Evolutionary conservation across 768 basidiomycete species (phyloP).

Genomic region (Tulasnella sp.): DNA sequence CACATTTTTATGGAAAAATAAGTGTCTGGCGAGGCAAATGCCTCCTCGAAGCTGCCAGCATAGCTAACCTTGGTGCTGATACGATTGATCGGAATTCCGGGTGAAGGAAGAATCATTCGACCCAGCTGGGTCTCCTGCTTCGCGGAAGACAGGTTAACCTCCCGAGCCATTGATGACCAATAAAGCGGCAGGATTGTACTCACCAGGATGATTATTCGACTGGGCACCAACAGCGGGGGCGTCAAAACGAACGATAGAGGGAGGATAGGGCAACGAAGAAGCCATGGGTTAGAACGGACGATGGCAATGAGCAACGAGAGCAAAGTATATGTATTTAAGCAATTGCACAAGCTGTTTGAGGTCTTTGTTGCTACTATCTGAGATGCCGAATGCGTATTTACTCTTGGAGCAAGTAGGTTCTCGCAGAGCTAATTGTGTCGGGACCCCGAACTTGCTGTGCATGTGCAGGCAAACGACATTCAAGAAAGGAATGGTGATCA

Average conservation of each 20-base stretch:
- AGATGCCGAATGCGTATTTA: neutral
- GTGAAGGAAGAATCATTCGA: neutral
- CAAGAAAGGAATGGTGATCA: neutral
- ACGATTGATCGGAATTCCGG: neutral
- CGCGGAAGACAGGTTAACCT: no score
- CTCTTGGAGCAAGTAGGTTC: neutral
- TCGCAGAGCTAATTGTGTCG: neutral
- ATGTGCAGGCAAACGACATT: neutral
- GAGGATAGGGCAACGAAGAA: no score
- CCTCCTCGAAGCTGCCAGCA: neutral
- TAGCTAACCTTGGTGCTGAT: neutral
- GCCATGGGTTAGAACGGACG: no score
- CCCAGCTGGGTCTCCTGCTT: neutral
- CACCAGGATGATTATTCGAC: no score
- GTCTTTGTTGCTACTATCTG: neutral
- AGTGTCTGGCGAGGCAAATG: neutral
- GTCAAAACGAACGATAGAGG: no score
- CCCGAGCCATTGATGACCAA: no score
- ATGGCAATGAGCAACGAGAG: no score
- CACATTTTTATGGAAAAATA: no score
- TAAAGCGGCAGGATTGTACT: no score
- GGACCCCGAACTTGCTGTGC: neutral
- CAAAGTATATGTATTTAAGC: neutral
- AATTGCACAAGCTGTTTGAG: neutral
- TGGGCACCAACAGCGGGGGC: no score